Evolutionary conservation across 805 yeast genomes (phyloP).

Genomic region (Wickerhamomyces ciferrii): DNA sequence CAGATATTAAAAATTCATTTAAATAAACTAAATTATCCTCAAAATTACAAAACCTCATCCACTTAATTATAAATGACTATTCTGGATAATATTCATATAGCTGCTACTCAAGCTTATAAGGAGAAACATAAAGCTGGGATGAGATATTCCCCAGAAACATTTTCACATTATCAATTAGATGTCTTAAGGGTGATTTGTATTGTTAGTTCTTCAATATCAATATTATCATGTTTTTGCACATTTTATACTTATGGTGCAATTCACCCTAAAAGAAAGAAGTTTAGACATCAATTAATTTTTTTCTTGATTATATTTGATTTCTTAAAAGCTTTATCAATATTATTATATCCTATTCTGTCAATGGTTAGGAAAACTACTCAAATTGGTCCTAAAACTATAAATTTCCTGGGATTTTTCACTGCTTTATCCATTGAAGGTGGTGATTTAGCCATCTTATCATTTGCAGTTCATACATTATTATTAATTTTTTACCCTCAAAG

Average conservation of each 20-base stretch:
- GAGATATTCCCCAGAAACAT: slow-evolving; percentile 1
- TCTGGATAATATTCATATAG: background rate
- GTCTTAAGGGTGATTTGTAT: slow-evolving; percentile 33
- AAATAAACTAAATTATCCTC: background rate
- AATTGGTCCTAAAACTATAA: slow-evolving; percentile 6
- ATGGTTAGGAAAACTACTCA: slow-evolving; percentile 43
- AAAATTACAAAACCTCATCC: no score
- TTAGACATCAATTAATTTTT: slow-evolving; percentile 66
- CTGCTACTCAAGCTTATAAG: background rate
- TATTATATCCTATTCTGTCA: slow-evolving; percentile 64
- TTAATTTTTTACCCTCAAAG: slow-evolving; percentile 62
- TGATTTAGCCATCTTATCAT: slow-evolving; percentile 74
- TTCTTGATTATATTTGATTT: slow-evolving; percentile 70
- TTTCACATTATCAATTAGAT: slow-evolving; percentile 2
- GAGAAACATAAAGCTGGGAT: background rate
- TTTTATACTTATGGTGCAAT: slow-evolving; percentile 57
- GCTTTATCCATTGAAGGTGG: slow-evolving; percentile 81
- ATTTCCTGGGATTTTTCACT: slow-evolving; percentile 63
- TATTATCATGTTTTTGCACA: slow-evolving; percentile 50
- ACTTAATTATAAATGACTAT: no score
- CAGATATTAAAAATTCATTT: no score
- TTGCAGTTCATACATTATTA: slow-evolving; percentile 79
- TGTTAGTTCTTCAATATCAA: slow-evolving; percentile 42
- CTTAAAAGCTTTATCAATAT: slow-evolving; percentile 61
- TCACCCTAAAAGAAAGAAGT: slow-evolving; percentile 56